Percentiles rank a stretch among this genome's conserved stretches.
phyloP scores from a whole-genome alignment of 306 rosid genomes.

The Gastrolobium villosum region DNA sequence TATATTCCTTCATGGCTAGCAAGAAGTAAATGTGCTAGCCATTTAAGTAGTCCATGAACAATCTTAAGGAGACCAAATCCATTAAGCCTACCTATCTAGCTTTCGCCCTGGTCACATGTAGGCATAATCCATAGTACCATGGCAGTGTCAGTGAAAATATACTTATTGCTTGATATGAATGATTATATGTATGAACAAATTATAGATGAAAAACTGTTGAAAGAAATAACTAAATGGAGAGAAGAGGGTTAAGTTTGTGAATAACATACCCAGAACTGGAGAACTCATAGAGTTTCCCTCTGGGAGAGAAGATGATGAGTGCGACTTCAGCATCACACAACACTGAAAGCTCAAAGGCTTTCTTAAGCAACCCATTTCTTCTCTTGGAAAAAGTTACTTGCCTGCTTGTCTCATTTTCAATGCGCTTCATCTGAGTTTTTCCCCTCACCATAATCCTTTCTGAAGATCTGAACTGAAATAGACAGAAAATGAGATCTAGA shows the following conservation, averaged over 20 bases:
- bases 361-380: constrained; percentile 88
- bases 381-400: constrained; percentile 94
- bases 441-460: constrained; percentile 87
- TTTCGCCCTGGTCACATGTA: background rate
- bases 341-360: constrained; percentile 92
- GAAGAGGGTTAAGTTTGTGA: background rate
- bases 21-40: background rate
- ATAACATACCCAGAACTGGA: constrained; percentile 75
- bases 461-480: constrained; percentile 34
- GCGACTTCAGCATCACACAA: constrained; percentile 98
- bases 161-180: background rate
- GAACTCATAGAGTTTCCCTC: constrained; percentile 93
- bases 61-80: background rate
- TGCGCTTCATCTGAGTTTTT: constrained; percentile 92
- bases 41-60: background rate
- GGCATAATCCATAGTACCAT: constrained; percentile 1
- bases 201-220: no score
- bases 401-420: constrained; percentile 86
- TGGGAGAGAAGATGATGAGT: constrained; percentile 81
- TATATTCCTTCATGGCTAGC: background rate
- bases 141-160: background rate
- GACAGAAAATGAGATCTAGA: constrained; percentile 39
- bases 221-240: no score
- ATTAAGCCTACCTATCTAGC: background rate
- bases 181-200: background rate